phyloP scores from a whole-genome alignment of 345 rosid genomes.

The Populus euphratica region DNA sequence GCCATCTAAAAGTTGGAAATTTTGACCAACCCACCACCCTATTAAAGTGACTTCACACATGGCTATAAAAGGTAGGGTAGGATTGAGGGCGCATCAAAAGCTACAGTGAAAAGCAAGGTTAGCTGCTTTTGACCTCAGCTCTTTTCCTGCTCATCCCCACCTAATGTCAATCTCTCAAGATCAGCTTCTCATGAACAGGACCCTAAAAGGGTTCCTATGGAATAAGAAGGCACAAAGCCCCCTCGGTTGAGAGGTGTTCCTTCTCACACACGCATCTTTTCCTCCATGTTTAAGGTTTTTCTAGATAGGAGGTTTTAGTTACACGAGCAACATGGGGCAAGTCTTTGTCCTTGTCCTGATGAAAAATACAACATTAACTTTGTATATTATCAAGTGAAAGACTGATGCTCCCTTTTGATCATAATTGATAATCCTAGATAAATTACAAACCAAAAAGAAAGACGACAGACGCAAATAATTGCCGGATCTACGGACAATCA shows the following conservation, averaged over 20 bases:
- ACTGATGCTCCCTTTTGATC: conserved; percentile 1
- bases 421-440: conserved; percentile 12
- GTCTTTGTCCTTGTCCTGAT: conserved; percentile 22
- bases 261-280: neutral
- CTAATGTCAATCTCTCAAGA: neutral
- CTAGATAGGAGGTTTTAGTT: conserved; percentile 15
- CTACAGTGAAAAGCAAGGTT: neutral
- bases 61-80: neutral
- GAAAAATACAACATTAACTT: conserved; percentile 3
- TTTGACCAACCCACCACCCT: conserved; percentile 10
- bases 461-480: conserved; percentile 44
- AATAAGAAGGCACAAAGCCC: conserved; percentile 12
- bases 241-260: conserved; percentile 17
- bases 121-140: conserved; percentile 1
- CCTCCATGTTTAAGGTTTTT: neutral
- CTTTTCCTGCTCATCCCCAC: neutral
- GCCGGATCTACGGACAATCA: conserved; percentile 35
- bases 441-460: conserved; percentile 21
- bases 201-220: neutral
- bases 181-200: neutral
- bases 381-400: conserved; percentile 4
- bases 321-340: neutral
- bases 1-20: conserved; percentile 5
- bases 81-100: conserved; percentile 10
- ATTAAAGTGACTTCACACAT: neutral